These are phyloP conservation scores for Lichtheimia corymbifera DNA, from an alignment of 371 early-diverging fungal species.

Conservation along the genomic window DNA sequence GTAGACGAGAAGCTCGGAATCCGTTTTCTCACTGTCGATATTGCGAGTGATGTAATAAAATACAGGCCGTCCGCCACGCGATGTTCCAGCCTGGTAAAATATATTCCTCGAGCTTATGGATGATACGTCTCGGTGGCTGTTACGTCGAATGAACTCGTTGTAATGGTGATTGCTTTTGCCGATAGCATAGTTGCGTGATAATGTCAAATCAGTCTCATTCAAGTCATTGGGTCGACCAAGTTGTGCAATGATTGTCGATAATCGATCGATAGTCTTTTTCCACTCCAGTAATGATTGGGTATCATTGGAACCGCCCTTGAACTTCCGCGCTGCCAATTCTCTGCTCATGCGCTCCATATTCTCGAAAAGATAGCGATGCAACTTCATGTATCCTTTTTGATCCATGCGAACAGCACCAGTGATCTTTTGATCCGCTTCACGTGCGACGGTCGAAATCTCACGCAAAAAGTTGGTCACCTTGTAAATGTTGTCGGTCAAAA, in stretches of 20 bases:
- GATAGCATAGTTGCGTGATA: constrained; percentile 38
- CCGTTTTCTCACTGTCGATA: constrained; percentile 68
- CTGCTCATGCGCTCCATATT: constrained; percentile 72
- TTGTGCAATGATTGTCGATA: constrained; percentile 81
- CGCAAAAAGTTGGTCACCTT: constrained; percentile 60
- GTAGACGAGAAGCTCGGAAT: constrained; percentile 81
- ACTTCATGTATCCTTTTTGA: constrained; percentile 49
- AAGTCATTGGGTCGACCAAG: constrained; percentile 72
- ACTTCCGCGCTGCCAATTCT: constrained; percentile 52
- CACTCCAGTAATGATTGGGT: constrained; percentile 32
- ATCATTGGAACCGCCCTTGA: constrained; percentile 16
- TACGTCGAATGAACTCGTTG: constrained; percentile 79
- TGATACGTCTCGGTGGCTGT: constrained; percentile 64
- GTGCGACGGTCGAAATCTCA: constrained; percentile 39
- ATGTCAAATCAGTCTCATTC: constrained; percentile 37
- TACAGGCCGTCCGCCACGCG: constrained; percentile 78
- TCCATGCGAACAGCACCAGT: constrained; percentile 36
- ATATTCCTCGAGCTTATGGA: constrained; percentile 62
- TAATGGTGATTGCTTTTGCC: constrained; percentile 58
- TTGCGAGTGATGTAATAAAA: constrained; percentile 81
- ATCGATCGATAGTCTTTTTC: constrained; percentile 67
- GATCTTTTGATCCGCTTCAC: neutral
- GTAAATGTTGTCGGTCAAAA: constrained; percentile 74
- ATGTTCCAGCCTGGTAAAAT: constrained; percentile 78
- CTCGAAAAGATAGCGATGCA: constrained; percentile 71